Conservation (phyloP, 495 filamentous ascomycete genomes). For the Talaromyces stipitatus region DNA sequence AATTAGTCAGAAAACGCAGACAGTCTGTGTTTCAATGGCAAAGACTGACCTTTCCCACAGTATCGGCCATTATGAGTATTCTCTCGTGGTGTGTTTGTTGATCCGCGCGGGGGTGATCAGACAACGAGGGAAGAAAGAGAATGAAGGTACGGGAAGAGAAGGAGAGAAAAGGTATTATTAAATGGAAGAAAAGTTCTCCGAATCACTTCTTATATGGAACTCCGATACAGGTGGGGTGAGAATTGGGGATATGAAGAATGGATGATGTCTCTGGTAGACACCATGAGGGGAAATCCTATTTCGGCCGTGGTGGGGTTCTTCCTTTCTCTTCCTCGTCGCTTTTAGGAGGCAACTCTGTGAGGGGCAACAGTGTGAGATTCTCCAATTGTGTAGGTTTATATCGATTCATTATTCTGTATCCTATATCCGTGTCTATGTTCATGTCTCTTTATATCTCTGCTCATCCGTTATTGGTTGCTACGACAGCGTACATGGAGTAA, state of each 20-base stretch:
- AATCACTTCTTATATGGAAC: neutral
- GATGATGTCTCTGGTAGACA: neutral
- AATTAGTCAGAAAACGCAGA: neutral
- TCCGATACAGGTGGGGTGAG: neutral
- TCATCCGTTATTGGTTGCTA: neutral
- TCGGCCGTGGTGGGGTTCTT: neutral
- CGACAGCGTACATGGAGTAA: no score
- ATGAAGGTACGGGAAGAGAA: neutral
- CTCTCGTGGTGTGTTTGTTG: neutral
- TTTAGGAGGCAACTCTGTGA: neutral
- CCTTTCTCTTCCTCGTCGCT: neutral
- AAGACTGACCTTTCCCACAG: conserved; percentile 48
- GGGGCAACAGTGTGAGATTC: neutral
- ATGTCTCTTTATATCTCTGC: neutral
- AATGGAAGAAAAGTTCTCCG: neutral
- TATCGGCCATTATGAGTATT: conserved; percentile 34
- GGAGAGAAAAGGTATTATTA: neutral
- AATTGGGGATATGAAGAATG: conserved; percentile 1
- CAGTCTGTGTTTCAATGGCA: neutral
- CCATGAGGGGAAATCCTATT: neutral
- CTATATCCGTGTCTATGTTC: no score
- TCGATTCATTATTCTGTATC: neutral
- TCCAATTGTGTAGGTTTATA: neutral
- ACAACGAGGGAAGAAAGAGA: neutral
- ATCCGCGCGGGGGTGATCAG: neutral